Conservation (phyloP, 2,329 filamentous ascomycete genomes). For the Cladosporium sp. region DNA sequence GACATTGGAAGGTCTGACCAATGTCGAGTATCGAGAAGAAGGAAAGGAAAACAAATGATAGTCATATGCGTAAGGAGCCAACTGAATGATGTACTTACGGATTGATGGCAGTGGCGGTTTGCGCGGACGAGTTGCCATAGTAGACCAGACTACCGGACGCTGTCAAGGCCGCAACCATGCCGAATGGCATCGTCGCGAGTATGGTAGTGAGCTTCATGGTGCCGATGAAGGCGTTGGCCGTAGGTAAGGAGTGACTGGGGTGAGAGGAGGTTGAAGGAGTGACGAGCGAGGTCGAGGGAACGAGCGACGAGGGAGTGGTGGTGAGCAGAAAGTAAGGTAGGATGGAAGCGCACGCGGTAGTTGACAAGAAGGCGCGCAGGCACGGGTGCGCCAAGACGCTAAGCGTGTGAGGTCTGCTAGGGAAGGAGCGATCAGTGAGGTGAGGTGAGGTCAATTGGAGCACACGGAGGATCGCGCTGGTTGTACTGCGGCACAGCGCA, state of each 20-base stretch:
- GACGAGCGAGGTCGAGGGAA: background rate
- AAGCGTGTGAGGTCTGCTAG: background rate
- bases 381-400: background rate
- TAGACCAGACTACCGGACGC: background rate
- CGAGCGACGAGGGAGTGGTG: constrained; percentile 9
- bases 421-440: background rate
- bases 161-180: constrained; percentile 1
- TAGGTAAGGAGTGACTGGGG: constrained; percentile 25
- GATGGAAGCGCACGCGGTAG: background rate
- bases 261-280: constrained; percentile 17
- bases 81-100: constrained; percentile 1
- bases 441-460: background rate
- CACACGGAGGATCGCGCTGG: too few species aligned
- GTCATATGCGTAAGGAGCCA: background rate
- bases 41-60: background rate
- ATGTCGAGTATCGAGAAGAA: background rate
- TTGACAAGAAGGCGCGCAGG: background rate
- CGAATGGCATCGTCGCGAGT: constrained; percentile 5
- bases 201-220: constrained; percentile 14
- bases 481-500: too few species aligned
- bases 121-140: constrained; percentile 1
- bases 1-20: background rate
- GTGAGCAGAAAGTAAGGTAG: background rate
- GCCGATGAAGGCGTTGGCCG: constrained; percentile 13
- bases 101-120: background rate